Evolutionary conservation across 2,329 filamentous ascomycete species (phyloP), one percentile per base, ranked within the genome.

Genomic region (Botrytis byssoidea): DNA sequence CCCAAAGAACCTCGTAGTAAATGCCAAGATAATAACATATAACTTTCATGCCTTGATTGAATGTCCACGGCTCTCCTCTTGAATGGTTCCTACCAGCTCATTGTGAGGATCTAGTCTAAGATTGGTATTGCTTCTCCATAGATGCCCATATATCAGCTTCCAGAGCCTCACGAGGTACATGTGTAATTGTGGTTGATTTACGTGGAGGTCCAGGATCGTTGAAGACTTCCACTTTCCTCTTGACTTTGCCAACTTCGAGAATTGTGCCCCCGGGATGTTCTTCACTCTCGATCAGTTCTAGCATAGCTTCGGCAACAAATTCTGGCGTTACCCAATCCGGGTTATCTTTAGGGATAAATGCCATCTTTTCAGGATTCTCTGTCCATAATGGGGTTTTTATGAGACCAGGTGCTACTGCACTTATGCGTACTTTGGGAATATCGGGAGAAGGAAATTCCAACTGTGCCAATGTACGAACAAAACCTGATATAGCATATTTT

Each of bases 401-500:
- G 29, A 75, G 69, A 0, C 84, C 85, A 0, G 85, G 85, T 0
- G 85, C 84, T 0, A 86, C 83, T 0, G 82, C 84, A 65, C 80
- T 83, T 48, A 87, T 83, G 0, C 83, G 78, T 29, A 87, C 81
- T 42, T 76, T 77, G 1, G 78, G 76, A 4, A 79, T 81, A 6
- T 78, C 71, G 0, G 81, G 79, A 2, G 79, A 72, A 0, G 76
- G 68, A 1, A 74, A 70, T 35, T 85, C 82, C 7, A 86, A 75
- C 0, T 73, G 73, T 0, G 80, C 82, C 0, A 87, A 76, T n/a
- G 81, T 83, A 2, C 85, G 80, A 2, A 85, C 83, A 59, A 88
- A 81, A 12, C 85, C 85, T 66, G 79, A 84, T 71, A 87, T 82
- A 12, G 81, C 85, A 74, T 86, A 84, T 74, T 87, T 88, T 3